Conservation (phyloP, 805 yeast genomes). For the Ogataea minuta region DNA sequence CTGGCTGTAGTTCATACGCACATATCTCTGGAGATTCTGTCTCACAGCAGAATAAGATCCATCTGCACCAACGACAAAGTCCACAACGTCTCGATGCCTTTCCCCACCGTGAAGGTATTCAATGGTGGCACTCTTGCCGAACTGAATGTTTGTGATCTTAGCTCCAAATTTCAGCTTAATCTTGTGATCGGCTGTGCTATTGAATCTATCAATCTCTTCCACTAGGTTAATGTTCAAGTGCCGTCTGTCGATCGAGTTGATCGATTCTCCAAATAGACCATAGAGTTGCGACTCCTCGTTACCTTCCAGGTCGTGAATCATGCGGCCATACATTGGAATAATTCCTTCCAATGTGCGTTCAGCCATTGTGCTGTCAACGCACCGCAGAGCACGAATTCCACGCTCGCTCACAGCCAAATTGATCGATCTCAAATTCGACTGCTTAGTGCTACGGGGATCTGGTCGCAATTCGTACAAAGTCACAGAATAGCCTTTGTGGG, state of each 20-base stretch:
- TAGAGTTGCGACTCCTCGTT: conserved; percentile 65
- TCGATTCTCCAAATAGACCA: conserved; percentile 78
- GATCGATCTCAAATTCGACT: conserved; percentile 56
- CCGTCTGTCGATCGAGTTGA: conserved; percentile 81
- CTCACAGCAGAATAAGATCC: conserved; percentile 80
- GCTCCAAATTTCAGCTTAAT: conserved; percentile 53
- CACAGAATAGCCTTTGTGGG: conserved; percentile 69
- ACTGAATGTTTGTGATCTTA: conserved; percentile 48
- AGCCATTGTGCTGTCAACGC: conserved; percentile 60
- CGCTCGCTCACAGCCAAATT: conserved; percentile 86
- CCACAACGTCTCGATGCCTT: conserved; percentile 34
- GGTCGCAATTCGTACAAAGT: conserved; percentile 66
- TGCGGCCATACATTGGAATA: conserved; percentile 86
- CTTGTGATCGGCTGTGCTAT: conserved; percentile 13
- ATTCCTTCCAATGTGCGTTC: conserved; percentile 53
- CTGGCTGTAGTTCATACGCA: conserved; percentile 69
- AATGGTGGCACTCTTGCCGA: conserved; percentile 22
- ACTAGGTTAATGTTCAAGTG: conserved; percentile 63
- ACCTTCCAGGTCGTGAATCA: conserved; percentile 77
- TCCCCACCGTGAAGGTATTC: conserved; percentile 8
- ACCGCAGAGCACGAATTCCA: conserved; percentile 68
- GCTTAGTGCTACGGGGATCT: conserved; percentile 53
- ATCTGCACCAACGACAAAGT: conserved; percentile 78
- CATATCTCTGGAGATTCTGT: conserved; percentile 59
- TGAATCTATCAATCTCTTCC: conserved; percentile 49